Conservation (phyloP, 805 yeast species). For the Yarrowia divulgata region DNA sequence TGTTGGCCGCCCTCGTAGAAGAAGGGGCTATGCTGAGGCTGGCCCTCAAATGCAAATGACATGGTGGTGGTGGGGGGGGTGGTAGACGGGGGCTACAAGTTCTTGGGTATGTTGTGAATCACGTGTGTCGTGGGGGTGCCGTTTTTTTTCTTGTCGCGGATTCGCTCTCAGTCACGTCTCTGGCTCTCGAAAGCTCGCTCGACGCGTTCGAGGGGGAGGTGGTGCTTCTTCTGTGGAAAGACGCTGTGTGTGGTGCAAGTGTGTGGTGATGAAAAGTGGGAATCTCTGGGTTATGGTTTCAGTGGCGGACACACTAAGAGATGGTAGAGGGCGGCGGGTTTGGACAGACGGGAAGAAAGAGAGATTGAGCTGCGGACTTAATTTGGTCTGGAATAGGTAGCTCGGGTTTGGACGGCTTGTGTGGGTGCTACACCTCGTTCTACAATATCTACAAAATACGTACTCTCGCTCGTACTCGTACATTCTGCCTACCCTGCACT, state of each 20-base stretch:
- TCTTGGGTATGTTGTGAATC: not conserved
- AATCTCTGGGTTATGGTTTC: slow-evolving; percentile 29
- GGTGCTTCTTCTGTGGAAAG: not conserved
- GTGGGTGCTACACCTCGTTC: too few relatives aligned
- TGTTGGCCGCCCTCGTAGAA: slow-evolving; percentile 32
- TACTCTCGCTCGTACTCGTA: too few relatives aligned
- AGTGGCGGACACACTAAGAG: slow-evolving; percentile 24
- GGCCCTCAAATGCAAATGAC: slow-evolving; percentile 39
- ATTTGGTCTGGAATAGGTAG: too few relatives aligned
- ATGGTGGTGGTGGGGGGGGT: slow-evolving; percentile 13
- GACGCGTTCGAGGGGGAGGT: slow-evolving; percentile 18
- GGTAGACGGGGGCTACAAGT: not conserved
- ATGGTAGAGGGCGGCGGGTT: not conserved
- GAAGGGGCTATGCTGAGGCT: slow-evolving; percentile 34
- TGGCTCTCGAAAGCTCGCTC: slow-evolving; percentile 22
- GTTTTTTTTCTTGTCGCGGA: too few relatives aligned
- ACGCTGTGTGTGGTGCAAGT: slow-evolving; percentile 24
- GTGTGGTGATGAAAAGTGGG: slow-evolving; percentile 39
- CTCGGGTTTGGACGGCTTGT: too few relatives aligned
- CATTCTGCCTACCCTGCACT: too few relatives aligned
- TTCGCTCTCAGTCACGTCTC: not conserved
- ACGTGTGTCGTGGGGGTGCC: too few relatives aligned
- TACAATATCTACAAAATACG: too few relatives aligned
- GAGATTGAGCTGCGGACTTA: too few relatives aligned
- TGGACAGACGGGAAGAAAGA: too few relatives aligned